Percentiles rank a stretch among this genome's conserved stretches.
Conservation (phyloP, 164 flowering plant species). For the Liquidambar formosana region DNA sequence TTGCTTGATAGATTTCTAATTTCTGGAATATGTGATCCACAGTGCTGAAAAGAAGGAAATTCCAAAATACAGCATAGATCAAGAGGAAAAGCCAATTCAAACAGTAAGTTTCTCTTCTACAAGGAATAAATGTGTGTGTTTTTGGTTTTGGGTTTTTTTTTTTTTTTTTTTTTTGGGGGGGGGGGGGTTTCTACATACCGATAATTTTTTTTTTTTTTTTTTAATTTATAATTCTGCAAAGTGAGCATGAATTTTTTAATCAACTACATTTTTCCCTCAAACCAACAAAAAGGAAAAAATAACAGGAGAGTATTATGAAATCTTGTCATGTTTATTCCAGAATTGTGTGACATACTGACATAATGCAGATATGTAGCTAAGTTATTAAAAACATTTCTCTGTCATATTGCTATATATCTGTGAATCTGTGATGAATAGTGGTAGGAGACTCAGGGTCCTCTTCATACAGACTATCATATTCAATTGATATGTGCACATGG, state of each 20-base stretch:
- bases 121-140: slow-evolving; percentile 42
- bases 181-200: slow-evolving; percentile 34
- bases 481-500: too few species aligned
- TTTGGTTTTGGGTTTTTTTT: slow-evolving; percentile 8
- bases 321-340: too few species aligned
- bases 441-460: too few species aligned
- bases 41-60: slow-evolving; percentile 49
- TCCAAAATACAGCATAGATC: slow-evolving; percentile 21
- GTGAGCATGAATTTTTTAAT: too few species aligned
- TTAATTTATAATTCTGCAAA: too few species aligned
- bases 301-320: too few species aligned
- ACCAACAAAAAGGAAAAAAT: too few species aligned
- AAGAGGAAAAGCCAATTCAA: slow-evolving; percentile 43
- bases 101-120: slow-evolving; percentile 41
- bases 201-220: not conserved
- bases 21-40: slow-evolving; percentile 12
- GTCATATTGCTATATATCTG: not conserved
- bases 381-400: slow-evolving; percentile 2
- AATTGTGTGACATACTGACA: too few species aligned
- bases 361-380: not conserved
- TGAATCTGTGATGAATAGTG: too few species aligned
- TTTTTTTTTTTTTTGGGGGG: not conserved
- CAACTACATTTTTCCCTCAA: too few species aligned
- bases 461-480: too few species aligned
- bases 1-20: slow-evolving; percentile 1